Base-by-base conservation (phyloP, 2,329 filamentous ascomycete genomes). In the Ilyonectria destructans region DNA sequence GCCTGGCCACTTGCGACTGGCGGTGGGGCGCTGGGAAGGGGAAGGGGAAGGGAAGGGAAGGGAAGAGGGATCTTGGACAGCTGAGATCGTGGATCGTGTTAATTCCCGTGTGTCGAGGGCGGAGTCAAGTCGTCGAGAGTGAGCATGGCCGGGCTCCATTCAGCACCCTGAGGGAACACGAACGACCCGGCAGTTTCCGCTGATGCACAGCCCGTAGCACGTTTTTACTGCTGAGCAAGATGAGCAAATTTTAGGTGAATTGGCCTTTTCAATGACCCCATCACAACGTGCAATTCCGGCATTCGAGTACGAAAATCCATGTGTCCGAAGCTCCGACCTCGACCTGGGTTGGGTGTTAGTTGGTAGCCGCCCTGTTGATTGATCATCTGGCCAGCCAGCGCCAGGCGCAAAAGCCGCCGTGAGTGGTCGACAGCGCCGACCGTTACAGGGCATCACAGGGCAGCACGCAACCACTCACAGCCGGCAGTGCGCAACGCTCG, bases 51-150 rank as follows among this genome's bases (percentile, higher is more conserved):
- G 33, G 51, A 40, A 26, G 45, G 8, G 43, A 49, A 40, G 10
- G 35, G 55, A 58, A 49, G 56, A 62, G 62, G 65, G 68, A 65
- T 67, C 68, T 70, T 70, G 71, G 60, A 72, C 69, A 71, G 61
- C 60, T 70, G 57, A 71, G 73, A 75, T 75, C 73, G 73, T 73
- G 71, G 71, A 75, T 75, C 71, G 69, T 71, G 73, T 67, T 71
- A 71, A 69, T 72, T 64, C 65, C 59, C 68, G 58, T 69, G 67
- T 55, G 58, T 59, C 65, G 70, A 62, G 46, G 59, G 65, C 29
- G 29, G 60, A 52, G 52, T 63, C 21, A 43, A 17, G 29, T 51
- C 19, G 51, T 66, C 43, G 65, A 58, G 19, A 6, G 10, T 48
- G 55, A 58, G 67, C 43, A 58, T 51, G 40, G 62, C 48, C 29